These are phyloP conservation scores for Zygotorulaspora chibaensis DNA, from an alignment of 805 yeast species.

Conservation along the genomic window DNA sequence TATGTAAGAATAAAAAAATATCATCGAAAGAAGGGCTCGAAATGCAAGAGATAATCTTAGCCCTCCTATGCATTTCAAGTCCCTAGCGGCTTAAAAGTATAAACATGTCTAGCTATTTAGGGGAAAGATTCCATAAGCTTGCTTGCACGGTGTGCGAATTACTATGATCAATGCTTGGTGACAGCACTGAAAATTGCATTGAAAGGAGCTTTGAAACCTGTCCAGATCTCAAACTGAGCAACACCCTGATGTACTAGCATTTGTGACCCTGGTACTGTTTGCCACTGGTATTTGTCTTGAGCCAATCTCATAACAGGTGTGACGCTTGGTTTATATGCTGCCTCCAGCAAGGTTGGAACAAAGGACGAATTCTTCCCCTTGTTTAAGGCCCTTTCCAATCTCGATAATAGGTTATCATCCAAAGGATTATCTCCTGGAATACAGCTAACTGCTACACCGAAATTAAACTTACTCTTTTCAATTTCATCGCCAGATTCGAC, in stretches of 20 bases:
- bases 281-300: slow-evolving; percentile 57
- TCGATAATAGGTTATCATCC: slow-evolving; percentile 46
- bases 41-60: too few species aligned
- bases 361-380: slow-evolving; percentile 41
- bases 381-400: slow-evolving; percentile 45
- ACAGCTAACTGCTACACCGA: slow-evolving; percentile 68
- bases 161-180: slow-evolving; percentile 26
- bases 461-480: slow-evolving; percentile 36
- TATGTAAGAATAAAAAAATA: too few species aligned
- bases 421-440: slow-evolving; percentile 78
- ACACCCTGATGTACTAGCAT: slow-evolving; percentile 93
- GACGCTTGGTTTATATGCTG: slow-evolving; percentile 86
- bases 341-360: slow-evolving; percentile 68
- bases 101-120: too few species aligned
- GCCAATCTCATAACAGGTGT: slow-evolving; percentile 88
- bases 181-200: slow-evolving; percentile 60
- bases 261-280: slow-evolving; percentile 83
- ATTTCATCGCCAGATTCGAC: slow-evolving; percentile 49
- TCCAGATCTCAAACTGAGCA: slow-evolving; percentile 78
- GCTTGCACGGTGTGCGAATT: too few species aligned
- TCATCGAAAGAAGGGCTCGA: too few species aligned
- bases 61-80: too few species aligned
- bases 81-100: too few species aligned
- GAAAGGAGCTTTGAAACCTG: slow-evolving; percentile 61
- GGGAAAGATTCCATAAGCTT: too few species aligned